Percentiles rank a stretch among this genome's conserved stretches.
Conservation (phyloP, 2,329 filamentous ascomycete species). For the Ascosphaera aggregata region DNA sequence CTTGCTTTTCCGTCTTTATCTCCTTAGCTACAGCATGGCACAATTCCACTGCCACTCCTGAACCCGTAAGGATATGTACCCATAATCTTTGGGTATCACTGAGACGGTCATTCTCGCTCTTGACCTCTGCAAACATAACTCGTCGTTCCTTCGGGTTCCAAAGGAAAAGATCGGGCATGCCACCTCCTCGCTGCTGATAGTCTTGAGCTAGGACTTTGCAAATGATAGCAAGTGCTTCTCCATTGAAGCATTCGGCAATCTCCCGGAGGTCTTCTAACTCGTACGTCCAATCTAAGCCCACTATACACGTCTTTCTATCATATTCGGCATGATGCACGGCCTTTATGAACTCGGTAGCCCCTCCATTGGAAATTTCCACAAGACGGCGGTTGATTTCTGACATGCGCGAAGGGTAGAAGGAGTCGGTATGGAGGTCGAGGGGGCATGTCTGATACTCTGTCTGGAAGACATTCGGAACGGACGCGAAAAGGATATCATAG, state of each 20-base stretch:
- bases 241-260: slow-evolving; percentile 53
- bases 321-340: slow-evolving; percentile 45
- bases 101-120: slow-evolving; percentile 72
- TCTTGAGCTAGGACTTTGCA: slow-evolving; percentile 94
- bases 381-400: slow-evolving; percentile 76
- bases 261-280: slow-evolving; percentile 55
- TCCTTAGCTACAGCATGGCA: slow-evolving; percentile 41
- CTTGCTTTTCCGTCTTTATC: too few relatives aligned
- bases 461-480: slow-evolving; percentile 92
- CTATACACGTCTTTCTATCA: slow-evolving; percentile 55
- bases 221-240: slow-evolving; percentile 56
- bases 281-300: slow-evolving; percentile 83
- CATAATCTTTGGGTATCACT: slow-evolving; percentile 92
- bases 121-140: slow-evolving; percentile 59
- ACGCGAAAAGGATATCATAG: slow-evolving; percentile 78
- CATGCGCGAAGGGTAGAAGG: slow-evolving; percentile 66
- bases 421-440: slow-evolving; percentile 76
- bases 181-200: slow-evolving; percentile 64
- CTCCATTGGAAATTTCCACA: slow-evolving; percentile 69
- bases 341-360: slow-evolving; percentile 41
- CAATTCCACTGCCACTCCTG: slow-evolving; percentile 67
- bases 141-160: slow-evolving; percentile 42
- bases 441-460: slow-evolving; percentile 89
- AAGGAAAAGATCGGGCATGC: slow-evolving; percentile 78
- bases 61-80: slow-evolving; percentile 79